Evolutionary conservation across 2,329 filamentous ascomycete species (phyloP).

Genomic region (Endothia cerciana): DNA sequence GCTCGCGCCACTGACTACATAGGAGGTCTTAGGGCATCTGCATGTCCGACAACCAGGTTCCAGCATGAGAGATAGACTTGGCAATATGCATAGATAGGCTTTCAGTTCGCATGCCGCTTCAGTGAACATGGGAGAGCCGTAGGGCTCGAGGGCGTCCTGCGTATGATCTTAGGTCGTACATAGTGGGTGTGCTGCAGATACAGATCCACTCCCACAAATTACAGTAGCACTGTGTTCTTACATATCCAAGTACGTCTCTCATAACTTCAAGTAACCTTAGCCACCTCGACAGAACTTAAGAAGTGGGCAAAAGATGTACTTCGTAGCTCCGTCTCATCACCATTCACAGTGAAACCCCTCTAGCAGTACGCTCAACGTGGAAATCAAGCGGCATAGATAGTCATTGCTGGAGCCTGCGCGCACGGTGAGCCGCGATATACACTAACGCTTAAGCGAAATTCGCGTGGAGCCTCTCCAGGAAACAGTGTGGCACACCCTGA

Average conservation of each 20-base stretch:
- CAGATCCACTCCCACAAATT: neutral
- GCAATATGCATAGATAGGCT: neutral
- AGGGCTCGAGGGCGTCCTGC: neutral
- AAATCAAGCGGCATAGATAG: neutral
- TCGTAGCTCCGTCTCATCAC: too few relatives aligned
- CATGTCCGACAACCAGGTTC: neutral
- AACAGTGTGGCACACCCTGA: neutral
- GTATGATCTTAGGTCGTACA: neutral
- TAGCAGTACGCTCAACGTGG: neutral
- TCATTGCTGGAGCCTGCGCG: slow-evolving; percentile 3
- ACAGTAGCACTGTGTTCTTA: neutral
- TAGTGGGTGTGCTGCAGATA: neutral
- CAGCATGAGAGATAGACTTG: neutral
- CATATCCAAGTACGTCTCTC: neutral
- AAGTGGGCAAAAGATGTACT: too few relatives aligned
- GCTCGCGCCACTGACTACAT: neutral
- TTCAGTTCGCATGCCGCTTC: neutral
- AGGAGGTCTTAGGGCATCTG: neutral
- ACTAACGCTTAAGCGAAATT: neutral
- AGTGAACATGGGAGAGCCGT: neutral
- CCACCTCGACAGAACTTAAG: too few relatives aligned
- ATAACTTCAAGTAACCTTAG: too few relatives aligned
- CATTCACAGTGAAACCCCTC: neutral
- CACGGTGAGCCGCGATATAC: neutral
- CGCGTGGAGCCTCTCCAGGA: neutral